These are phyloP conservation scores for Teratosphaeriaceae sp. DNA, from an alignment of 2,329 filamentous ascomycete genomes.

Conservation along the genomic window DNA sequence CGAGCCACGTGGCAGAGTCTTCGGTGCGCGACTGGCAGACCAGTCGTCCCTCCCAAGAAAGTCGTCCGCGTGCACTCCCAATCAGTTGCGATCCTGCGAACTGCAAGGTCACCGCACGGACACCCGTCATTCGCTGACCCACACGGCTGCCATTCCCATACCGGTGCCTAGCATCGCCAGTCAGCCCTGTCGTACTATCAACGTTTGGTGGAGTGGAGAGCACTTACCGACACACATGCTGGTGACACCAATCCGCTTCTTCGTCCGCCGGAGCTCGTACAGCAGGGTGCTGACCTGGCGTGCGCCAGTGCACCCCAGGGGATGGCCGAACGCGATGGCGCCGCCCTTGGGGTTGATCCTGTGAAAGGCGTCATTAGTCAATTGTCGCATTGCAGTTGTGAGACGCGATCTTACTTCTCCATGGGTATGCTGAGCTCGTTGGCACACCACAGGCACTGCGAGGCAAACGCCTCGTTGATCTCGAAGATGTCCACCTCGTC, in stretches of 20 bases:
- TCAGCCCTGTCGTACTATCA: too few species aligned
- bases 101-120: too few species aligned
- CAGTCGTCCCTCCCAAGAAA: too few species aligned
- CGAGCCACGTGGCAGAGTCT: too few species aligned
- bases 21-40: too few species aligned
- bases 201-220: conserved; percentile 48
- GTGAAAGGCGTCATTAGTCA: not conserved
- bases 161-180: too few species aligned
- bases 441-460: conserved; percentile 88
- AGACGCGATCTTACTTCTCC: conserved; percentile 75
- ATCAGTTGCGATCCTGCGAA: too few species aligned
- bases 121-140: conserved; percentile 81
- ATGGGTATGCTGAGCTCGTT: conserved; percentile 76
- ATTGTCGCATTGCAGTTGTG: conserved; percentile 57
- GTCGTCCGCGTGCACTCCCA: too few species aligned
- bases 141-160: conserved; percentile 96
- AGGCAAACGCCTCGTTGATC: conserved; percentile 99
- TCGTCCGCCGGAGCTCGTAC: conserved; percentile 79
- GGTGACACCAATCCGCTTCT: conserved; percentile 80
- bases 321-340: conserved; percentile 53
- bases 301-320: conserved; percentile 87
- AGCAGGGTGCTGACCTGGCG: conserved; percentile 88
- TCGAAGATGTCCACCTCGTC: conserved; percentile 96
- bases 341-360: conserved; percentile 7
- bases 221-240: conserved; percentile 79